A percentile compares a stretch with the other conserved stretches of the same genome.
These are phyloP conservation scores for Podospora bellae-mahoneyi DNA, from an alignment of 495 filamentous ascomycete species.

Conservation along the genomic window DNA sequence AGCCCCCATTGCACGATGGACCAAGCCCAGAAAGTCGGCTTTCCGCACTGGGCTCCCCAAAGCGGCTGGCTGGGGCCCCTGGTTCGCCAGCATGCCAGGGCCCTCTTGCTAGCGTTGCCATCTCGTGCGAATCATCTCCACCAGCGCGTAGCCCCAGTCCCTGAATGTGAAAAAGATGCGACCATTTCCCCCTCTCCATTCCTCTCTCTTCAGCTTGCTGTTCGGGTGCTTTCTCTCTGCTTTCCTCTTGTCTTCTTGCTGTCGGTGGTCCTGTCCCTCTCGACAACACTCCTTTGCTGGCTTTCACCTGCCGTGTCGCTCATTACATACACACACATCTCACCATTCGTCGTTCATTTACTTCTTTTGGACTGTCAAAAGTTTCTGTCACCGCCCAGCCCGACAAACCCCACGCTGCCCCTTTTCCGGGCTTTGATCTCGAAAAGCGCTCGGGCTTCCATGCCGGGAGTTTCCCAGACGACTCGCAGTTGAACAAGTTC, in stretches of 20 bases:
- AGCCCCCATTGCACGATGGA: background rate
- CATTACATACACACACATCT: background rate
- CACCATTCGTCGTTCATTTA: background rate
- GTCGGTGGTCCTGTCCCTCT: background rate
- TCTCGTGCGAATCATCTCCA: constrained; percentile 24
- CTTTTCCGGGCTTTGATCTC: constrained; percentile 7
- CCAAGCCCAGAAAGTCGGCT: no score
- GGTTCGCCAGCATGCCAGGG: constrained; percentile 6
- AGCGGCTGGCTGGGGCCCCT: constrained; percentile 5
- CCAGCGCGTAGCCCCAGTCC: constrained; percentile 17
- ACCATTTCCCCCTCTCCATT: constrained; percentile 11
- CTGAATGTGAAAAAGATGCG: constrained; percentile 16
- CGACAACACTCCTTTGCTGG: background rate
- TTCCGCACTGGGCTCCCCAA: constrained; percentile 1
- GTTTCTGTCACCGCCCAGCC: constrained; percentile 3
- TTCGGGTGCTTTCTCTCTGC: background rate
- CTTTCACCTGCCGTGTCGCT: background rate
- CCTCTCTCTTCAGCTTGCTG: background rate
- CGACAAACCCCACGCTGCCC: constrained; percentile 8
- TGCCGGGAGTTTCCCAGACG: background rate
- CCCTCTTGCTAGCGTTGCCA: constrained; percentile 4
- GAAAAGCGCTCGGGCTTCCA: constrained; percentile 6
- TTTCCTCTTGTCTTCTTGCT: background rate
- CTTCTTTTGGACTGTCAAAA: background rate
- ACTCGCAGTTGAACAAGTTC: constrained; percentile 8